Evolutionary conservation across 176 grass and related monocot species (phyloP).

Genomic region (Zea luxurians): DNA sequence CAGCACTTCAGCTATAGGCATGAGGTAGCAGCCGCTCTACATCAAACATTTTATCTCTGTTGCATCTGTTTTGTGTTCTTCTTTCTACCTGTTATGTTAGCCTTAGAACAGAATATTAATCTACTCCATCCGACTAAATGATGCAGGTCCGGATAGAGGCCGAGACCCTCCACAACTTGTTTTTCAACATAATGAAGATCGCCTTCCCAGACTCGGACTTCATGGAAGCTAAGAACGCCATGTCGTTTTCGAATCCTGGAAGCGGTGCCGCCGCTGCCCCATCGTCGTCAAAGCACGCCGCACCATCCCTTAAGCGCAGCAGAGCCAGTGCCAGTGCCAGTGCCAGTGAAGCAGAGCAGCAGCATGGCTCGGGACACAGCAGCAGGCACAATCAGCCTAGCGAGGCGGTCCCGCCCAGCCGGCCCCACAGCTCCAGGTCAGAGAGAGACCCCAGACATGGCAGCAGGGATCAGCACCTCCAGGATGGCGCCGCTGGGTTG

Average conservation of each 20-base stretch:
- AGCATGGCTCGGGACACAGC: constrained; percentile 33
- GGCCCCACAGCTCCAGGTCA: constrained; percentile 44
- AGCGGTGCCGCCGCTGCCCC: constrained; percentile 33
- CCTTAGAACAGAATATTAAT: constrained; percentile 19
- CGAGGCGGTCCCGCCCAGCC: constrained; percentile 26
- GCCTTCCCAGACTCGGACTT: constrained; percentile 98
- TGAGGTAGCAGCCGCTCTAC: constrained; percentile 45
- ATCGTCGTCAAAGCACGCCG: constrained; percentile 47
- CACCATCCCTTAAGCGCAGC: constrained; percentile 46
- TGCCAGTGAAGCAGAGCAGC: constrained; percentile 43
- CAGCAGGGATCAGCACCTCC: constrained; percentile 40
- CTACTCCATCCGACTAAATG: constrained; percentile 1
- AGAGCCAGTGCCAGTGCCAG: constrained; percentile 26
- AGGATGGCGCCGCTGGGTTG: constrained; percentile 38
- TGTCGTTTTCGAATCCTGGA: constrained; percentile 60
- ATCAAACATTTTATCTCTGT: neutral
- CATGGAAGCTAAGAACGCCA: constrained; percentile 55
- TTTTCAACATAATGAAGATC: constrained; percentile 98
- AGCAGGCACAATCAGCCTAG: constrained; percentile 42
- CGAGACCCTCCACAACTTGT: constrained; percentile 74
- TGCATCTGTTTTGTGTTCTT: constrained; percentile 3
- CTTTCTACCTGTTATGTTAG: neutral
- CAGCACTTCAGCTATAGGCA: constrained; percentile 68
- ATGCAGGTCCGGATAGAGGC: constrained; percentile 77
- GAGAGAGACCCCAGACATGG: constrained; percentile 57